Conservation (phyloP, 1,284 basidiomycete genomes). For the Salmacisia buchloeana region DNA sequence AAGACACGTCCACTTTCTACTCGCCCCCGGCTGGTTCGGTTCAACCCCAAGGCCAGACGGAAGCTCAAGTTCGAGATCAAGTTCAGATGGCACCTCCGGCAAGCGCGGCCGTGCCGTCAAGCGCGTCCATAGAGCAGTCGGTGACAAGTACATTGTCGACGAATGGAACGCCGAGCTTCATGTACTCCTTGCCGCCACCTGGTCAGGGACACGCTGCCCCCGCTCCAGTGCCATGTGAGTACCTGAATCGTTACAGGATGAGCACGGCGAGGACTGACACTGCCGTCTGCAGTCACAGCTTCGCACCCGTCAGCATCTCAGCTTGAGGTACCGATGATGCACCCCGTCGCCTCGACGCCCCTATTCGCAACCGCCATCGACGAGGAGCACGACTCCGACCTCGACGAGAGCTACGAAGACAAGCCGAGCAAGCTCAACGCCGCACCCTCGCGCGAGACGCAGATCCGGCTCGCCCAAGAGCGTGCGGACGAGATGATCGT, state of each 20-base stretch:
- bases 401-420: not conserved
- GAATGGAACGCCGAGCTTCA: not conserved
- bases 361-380: not conserved
- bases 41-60: not conserved
- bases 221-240: slow-evolving; percentile 7
- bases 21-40: not conserved
- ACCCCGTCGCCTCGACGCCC: not conserved
- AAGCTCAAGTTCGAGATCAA: no score
- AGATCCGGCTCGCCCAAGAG: not conserved
- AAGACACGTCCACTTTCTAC: no score
- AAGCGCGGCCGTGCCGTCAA: no score
- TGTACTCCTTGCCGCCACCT: slow-evolving; percentile 3
- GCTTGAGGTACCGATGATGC: not conserved
- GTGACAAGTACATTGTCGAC: not conserved
- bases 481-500: not conserved
- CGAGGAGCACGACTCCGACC: not conserved
- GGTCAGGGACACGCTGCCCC: not conserved
- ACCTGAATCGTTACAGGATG: not conserved
- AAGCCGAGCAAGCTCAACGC: no score
- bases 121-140: not conserved
- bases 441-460: no score
- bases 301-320: not conserved
- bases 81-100: no score
- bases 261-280: no score
- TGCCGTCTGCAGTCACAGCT: not conserved